Evolutionary conservation across 2,329 filamentous ascomycete species (phyloP), one percentile per base, ranked within the genome.

Genomic region (Coniochaeta sp.): DNA sequence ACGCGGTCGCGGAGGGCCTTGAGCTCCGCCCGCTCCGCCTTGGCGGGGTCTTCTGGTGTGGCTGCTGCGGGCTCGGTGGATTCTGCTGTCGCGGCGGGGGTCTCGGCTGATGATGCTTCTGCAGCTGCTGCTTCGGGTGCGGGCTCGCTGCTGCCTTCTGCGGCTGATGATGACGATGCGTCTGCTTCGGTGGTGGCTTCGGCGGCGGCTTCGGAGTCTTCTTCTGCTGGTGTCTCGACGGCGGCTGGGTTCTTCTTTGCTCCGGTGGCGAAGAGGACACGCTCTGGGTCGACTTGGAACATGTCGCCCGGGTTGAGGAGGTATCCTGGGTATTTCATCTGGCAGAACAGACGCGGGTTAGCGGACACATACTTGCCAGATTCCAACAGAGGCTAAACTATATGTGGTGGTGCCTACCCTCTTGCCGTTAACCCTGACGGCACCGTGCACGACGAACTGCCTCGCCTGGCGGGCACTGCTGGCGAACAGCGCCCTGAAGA

Each of bases 251-350:
- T 74, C 75, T 92, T 95, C 56, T 84, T 83, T 28, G 83, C 81
- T 61, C 95, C 95, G 1, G 93, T 96, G 36, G 91, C 93, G 69
- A 84, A 93, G 74, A 99, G 82, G 60, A 99, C 95, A 67, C 88
- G 86, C 42, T 96, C 91, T 38, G 90, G 82, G 22, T 97, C 89
- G 68, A 99, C 93, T 73, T 96, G 91, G 81, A 99, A 99, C 86
- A 99, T 91, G 73, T 99, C 95, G 66, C 95, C 95, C 2, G 95
- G 96, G 74, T 99, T 99, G 42, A 99, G 84, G 65, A 92, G 87
- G 74, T 99, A 99, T 59, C 91, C 89, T 9, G 95, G 93, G 71
- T 95, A 90, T 64, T 84, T 81, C 90, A 98, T 96, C 93, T 96
- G 59, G 12, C 34, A 36, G 3, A 7, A 12, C 50, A 40, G 9